phyloP scores from a whole-genome alignment of 2,329 filamentous ascomycete species.

The Alternaria solani region DNA sequence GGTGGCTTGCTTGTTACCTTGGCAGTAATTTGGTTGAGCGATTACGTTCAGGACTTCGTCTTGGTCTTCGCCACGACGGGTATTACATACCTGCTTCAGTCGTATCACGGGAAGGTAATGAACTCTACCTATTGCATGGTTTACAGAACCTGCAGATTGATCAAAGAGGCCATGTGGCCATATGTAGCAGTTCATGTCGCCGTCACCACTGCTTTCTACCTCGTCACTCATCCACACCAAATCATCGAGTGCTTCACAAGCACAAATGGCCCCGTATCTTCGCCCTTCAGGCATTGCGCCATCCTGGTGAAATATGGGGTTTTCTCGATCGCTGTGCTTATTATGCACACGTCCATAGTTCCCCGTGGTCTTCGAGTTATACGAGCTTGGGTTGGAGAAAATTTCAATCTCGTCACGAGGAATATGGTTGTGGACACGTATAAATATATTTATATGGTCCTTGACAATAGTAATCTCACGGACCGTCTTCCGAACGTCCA shows the following conservation, averaged over 20 bases:
- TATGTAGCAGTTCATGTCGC: background rate
- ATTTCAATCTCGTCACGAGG: background rate
- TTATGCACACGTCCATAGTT: background rate
- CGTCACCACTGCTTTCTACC: background rate
- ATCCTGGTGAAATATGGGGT: background rate
- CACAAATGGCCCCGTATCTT: background rate
- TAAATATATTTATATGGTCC: too few species aligned
- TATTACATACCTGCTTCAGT: background rate
- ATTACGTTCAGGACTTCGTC: background rate
- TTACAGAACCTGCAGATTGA: background rate
- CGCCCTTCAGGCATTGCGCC: background rate
- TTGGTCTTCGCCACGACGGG: background rate
- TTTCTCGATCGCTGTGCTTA: background rate
- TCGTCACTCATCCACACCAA: background rate
- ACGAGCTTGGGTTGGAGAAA: background rate
- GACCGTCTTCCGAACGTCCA: background rate
- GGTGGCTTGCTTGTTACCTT: background rate
- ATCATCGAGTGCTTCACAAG: background rate
- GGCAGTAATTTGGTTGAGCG: background rate
- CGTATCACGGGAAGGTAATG: background rate
- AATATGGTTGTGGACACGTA: too few species aligned
- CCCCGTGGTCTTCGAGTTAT: background rate
- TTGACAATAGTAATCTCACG: too few species aligned
- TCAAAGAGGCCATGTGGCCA: background rate
- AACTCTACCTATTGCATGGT: background rate